phyloP scores from a whole-genome alignment of 495 filamentous ascomycete genomes.

The Aspergillus diversus region DNA sequence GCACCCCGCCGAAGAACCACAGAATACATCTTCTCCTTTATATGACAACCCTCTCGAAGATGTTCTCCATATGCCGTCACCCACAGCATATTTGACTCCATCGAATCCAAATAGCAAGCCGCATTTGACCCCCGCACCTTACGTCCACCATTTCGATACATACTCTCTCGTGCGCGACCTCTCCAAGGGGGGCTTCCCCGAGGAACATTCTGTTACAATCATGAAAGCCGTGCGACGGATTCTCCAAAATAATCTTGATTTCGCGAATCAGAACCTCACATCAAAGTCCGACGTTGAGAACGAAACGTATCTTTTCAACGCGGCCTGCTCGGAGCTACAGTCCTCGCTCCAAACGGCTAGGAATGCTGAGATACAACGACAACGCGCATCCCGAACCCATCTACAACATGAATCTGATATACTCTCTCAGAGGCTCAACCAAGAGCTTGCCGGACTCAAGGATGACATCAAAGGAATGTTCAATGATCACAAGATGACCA shows the following conservation, averaged over 20 bases:
- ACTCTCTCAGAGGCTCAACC: slow-evolving; percentile 75
- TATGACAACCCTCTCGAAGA: slow-evolving; percentile 62
- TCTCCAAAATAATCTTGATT: slow-evolving; percentile 75
- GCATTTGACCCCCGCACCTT: slow-evolving; percentile 71
- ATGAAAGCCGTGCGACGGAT: slow-evolving; percentile 88
- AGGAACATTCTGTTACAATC: slow-evolving; percentile 69
- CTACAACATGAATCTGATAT: slow-evolving; percentile 95
- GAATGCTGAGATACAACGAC: slow-evolving; percentile 61
- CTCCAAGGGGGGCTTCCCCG: slow-evolving; percentile 65
- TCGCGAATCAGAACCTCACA: slow-evolving; percentile 75
- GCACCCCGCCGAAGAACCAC: slow-evolving; percentile 32
- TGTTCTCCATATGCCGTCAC: slow-evolving; percentile 63
- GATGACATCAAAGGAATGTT: slow-evolving; percentile 95
- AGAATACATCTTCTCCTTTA: slow-evolving; percentile 9
- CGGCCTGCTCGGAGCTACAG: slow-evolving; percentile 89
- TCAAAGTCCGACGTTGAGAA: slow-evolving; percentile 82
- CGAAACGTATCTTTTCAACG: slow-evolving; percentile 90
- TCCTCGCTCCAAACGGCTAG: slow-evolving; percentile 69
- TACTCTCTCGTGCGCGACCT: slow-evolving; percentile 84
- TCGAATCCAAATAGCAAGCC: slow-evolving; percentile 51
- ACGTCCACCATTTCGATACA: slow-evolving; percentile 96
- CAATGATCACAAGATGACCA: slow-evolving; percentile 92
- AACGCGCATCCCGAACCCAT: slow-evolving; percentile 77
- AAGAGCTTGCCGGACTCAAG: slow-evolving; percentile 77
- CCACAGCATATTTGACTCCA: slow-evolving; percentile 37